Base-by-base conservation (phyloP, 129 eudicot species). In the Tanacetum coccineum region DNA sequence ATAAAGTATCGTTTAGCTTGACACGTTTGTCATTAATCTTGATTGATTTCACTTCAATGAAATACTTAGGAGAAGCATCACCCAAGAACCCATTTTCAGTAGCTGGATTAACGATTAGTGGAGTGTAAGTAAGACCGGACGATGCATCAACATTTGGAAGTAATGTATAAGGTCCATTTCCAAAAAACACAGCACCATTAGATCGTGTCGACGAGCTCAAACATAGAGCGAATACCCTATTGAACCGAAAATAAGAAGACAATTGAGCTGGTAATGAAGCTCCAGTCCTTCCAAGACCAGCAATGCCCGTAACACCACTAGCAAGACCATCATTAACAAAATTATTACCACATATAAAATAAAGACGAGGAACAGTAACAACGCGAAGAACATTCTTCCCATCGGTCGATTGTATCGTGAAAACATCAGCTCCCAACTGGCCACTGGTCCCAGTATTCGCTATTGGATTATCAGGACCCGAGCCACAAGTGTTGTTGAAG, bases 121-220 rank as follows among this genome's bases (percentile, higher is more conserved):
- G 54, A 15, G 54, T 49, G 54, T 49, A 49, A 13, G 54, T 49
- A 49, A 49, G 54, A 49, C 18, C 15, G 5, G 54, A 49, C 7
- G 54, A 49, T 2, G 54, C 54, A 49, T 49, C 54, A 49, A 49
- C 54, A 15, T 49, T 49, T 49, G 54, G 54, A 49, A 49, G 54
- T 3, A 49, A 49, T 0, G 54, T 49, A 13, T 49, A 49, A 12
- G 54, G 54, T 15, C 54, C 54, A 15, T 49, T 15, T 49, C 54
- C 54, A 0, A 49, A 49, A 2, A 49, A 49, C 19, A 49, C 54
- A 0, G 1, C 54, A 1, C 54, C 54, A 49, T 18, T 49, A 49
- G 54, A 12, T 36, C 42, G 42, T 1, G 42, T 36, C 6, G 42
- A 32, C 53, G 53, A 49, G 17, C 54, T 49, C 54, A 49, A 49